These are phyloP conservation scores for Plasmodium reichenowi DNA, from an alignment of 169 alveolate species.

Conservation along the genomic window DNA sequence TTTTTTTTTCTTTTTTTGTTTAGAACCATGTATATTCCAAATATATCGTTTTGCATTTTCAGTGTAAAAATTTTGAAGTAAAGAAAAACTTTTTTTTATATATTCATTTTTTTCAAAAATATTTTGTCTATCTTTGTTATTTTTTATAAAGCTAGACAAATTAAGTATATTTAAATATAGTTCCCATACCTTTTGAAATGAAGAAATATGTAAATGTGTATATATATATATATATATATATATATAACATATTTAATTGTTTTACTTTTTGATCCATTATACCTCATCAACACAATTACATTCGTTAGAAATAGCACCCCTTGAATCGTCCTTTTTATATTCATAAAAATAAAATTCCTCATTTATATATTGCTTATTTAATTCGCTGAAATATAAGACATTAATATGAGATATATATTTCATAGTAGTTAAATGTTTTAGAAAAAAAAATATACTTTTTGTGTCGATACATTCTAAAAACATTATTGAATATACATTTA, in stretches of 20 bases:
- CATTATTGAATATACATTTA: constrained; percentile 22
- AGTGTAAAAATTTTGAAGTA: constrained; percentile 21
- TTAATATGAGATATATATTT: constrained; percentile 6
- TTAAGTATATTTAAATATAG: constrained; percentile 24
- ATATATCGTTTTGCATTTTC: constrained; percentile 36
- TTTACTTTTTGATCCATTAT: not conserved
- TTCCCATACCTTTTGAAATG: constrained; percentile 53
- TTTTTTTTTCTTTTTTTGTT: not conserved
- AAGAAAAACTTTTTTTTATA: constrained; percentile 39
- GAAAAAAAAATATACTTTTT: constrained; percentile 12
- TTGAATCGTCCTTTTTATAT: constrained; percentile 43
- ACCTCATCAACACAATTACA: constrained; percentile 48
- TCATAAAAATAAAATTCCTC: constrained; percentile 37
- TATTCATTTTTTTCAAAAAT: constrained; percentile 54
- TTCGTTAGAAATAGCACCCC: constrained; percentile 12
- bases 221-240: not conserved
- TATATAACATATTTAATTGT: not conserved
- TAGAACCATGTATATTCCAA: constrained; percentile 49
- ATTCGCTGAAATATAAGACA: constrained; percentile 41
- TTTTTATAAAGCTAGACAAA: constrained; percentile 24
- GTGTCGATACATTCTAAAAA: constrained; percentile 32
- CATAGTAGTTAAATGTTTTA: constrained; percentile 1
- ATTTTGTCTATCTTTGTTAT: constrained; percentile 21
- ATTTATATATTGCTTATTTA: constrained; percentile 30
- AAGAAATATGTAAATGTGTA: not conserved